phyloP scores from a whole-genome alignment of 352 stramenopile species.

The Elongisporangium prolatum region DNA sequence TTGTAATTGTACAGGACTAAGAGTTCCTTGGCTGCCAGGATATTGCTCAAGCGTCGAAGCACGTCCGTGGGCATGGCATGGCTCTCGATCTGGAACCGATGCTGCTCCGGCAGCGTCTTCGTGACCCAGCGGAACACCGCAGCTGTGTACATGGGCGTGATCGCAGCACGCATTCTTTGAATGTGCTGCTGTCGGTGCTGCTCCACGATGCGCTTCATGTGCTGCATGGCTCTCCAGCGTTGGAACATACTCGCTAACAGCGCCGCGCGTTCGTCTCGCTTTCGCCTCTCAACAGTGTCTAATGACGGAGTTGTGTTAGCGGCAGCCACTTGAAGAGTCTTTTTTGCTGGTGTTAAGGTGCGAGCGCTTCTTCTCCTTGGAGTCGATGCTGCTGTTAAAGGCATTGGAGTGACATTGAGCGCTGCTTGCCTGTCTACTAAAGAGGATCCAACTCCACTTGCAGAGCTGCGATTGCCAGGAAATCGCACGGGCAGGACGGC shows the following conservation, averaged over 20 bases:
- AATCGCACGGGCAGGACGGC: neutral
- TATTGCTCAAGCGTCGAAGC: conserved; percentile 15
- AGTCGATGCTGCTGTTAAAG: neutral
- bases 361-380: neutral
- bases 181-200: conserved; percentile 20
- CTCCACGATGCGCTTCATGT: conserved; percentile 23
- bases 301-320: neutral
- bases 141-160: conserved; percentile 26
- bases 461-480: neutral
- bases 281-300: neutral
- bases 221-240: conserved; percentile 35
- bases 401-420: neutral
- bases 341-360: neutral
- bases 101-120: conserved; percentile 22
- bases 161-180: conserved; percentile 13
- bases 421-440: neutral
- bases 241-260: conserved; percentile 36
- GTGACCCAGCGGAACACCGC: conserved; percentile 49
- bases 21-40: neutral
- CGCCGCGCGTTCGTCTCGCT: neutral
- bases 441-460: neutral
- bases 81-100: conserved; percentile 15
- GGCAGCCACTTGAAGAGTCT: neutral
- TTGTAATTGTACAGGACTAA: neutral
- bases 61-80: conserved; percentile 27